phyloP scores from a whole-genome alignment of 2,329 filamentous ascomycete species.

The Exophiala mesophila region DNA sequence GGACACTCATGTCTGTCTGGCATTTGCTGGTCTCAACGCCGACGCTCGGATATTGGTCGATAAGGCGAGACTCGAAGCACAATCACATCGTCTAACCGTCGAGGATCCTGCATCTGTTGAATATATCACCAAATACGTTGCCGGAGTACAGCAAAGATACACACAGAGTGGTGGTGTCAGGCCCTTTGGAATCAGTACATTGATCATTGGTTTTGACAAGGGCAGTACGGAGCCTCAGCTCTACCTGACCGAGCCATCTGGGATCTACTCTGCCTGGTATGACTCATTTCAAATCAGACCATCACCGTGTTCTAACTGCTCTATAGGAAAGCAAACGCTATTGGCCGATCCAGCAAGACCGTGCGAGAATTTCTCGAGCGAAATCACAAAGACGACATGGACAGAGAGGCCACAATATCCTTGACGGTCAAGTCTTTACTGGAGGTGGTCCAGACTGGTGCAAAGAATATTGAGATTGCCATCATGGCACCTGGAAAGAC shows the following conservation, averaged over 20 bases:
- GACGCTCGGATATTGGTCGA: slow-evolving; percentile 97
- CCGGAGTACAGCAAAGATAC: slow-evolving; percentile 96
- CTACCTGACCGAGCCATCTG: slow-evolving; percentile 98
- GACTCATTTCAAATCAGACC: slow-evolving; percentile 27
- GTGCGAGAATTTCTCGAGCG: slow-evolving; percentile 97
- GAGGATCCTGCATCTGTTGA: slow-evolving; percentile 97
- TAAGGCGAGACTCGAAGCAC: slow-evolving; percentile 94
- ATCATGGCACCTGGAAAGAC: slow-evolving; percentile 91
- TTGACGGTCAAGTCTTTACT: slow-evolving; percentile 96
- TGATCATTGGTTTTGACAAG: slow-evolving; percentile 98
- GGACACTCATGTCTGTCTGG: slow-evolving; percentile 92
- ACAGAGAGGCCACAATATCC: slow-evolving; percentile 91
- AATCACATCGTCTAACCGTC: slow-evolving; percentile 93
- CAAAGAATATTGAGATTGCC: slow-evolving; percentile 99
- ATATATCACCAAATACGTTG: slow-evolving; percentile 99
- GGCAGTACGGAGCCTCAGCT: slow-evolving; percentile 82
- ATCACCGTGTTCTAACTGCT: slow-evolving; percentile 20
- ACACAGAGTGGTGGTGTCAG: slow-evolving; percentile 97
- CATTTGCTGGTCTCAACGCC: slow-evolving; percentile 94
- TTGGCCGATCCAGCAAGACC: slow-evolving; percentile 96
- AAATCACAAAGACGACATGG: slow-evolving; percentile 98
- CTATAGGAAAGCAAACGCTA: slow-evolving; percentile 94
- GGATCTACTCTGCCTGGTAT: slow-evolving; percentile 98
- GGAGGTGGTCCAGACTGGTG: slow-evolving; percentile 96
- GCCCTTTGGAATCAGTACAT: slow-evolving; percentile 96